Evolutionary conservation across 768 basidiomycete species (phyloP).

Genomic region (Leccinum disarticulatum): DNA sequence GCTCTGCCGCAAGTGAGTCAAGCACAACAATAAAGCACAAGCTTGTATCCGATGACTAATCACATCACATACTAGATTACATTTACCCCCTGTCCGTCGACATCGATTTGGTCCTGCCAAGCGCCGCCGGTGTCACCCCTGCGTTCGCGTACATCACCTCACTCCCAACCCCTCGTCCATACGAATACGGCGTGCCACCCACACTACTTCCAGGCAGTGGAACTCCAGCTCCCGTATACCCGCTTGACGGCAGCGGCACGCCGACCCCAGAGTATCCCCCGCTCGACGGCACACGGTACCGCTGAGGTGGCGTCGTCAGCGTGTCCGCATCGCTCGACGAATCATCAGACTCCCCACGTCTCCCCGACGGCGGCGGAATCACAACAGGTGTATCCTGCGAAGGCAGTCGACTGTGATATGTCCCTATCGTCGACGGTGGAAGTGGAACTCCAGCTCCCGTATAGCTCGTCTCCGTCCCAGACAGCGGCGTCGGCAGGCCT

Average conservation of each 20-base stretch:
- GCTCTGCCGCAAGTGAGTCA: not conserved
- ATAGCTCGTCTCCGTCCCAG: conserved; percentile 18
- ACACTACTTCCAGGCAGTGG: conserved; percentile 9
- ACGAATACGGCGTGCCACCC: conserved; percentile 23
- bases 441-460: conserved; percentile 32
- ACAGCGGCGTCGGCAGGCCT: conserved; percentile 20
- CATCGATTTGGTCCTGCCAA: conserved; percentile 22
- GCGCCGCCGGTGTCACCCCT: conserved; percentile 25
- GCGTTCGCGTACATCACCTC: conserved; percentile 13
- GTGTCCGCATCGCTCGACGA: conserved; percentile 37
- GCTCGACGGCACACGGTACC: conserved; percentile 23
- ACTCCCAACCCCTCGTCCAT: conserved; percentile 16
- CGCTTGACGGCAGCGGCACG: not conserved
- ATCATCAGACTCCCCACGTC: conserved; percentile 26
- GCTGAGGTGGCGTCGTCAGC: conserved; percentile 32
- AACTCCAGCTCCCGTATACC: conserved; percentile 4
- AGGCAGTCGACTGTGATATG: conserved; percentile 26
- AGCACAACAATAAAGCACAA: not conserved
- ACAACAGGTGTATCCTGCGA: conserved; percentile 23
- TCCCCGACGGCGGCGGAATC: conserved; percentile 30
- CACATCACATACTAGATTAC: conserved; percentile 8
- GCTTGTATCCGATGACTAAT: conserved; percentile 14
- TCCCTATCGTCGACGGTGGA: conserved; percentile 29
- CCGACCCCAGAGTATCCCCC: conserved; percentile 14
- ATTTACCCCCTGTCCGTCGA: conserved; percentile 17